Conservation (phyloP, 768 basidiomycete species). For the Gloeophyllum trabeum region DNA sequence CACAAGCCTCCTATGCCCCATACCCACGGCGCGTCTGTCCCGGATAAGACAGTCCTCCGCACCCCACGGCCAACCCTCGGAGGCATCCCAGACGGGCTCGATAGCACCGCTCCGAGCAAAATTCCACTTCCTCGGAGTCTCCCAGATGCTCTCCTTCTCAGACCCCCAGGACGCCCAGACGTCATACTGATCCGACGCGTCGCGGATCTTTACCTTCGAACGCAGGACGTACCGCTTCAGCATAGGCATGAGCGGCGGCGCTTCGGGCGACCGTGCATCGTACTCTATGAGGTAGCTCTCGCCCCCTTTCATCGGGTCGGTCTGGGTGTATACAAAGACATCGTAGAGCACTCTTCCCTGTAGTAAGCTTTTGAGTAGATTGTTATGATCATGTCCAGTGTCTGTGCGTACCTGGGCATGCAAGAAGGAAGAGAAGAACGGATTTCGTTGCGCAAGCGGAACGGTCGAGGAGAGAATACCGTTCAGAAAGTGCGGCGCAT, state of each 20-base stretch:
- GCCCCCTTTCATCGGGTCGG: conserved; percentile 24
- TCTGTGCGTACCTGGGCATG: conserved; percentile 60
- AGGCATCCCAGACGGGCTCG: conserved; percentile 60
- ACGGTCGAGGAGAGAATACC: conserved; percentile 54
- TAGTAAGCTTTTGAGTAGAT: too few species aligned
- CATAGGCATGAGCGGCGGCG: conserved; percentile 49
- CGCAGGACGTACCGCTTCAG: conserved; percentile 82
- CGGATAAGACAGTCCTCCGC: conserved; percentile 34
- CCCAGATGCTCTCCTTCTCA: conserved; percentile 19
- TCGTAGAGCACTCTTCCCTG: conserved; percentile 90
- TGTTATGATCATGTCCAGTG: too few species aligned
- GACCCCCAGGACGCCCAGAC: conserved; percentile 78
- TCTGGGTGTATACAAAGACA: conserved; percentile 67
- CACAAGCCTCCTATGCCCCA: conserved; percentile 69
- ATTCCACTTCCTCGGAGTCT: conserved; percentile 37
- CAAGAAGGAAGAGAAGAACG: conserved; percentile 62
- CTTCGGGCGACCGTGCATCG: conserved; percentile 49
- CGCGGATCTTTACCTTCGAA: conserved; percentile 76
- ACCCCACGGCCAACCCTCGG: conserved; percentile 49
- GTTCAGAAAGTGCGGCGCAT: conserved; percentile 74
- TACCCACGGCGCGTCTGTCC: conserved; percentile 63
- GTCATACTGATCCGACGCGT: conserved; percentile 69
- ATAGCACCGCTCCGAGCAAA: conserved; percentile 63
- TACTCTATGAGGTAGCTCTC: conserved; percentile 62
- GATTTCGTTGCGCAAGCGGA: conserved; percentile 29